phyloP scores from a whole-genome alignment of 164 flowering plant genomes.

The Liquidambar formosana region DNA sequence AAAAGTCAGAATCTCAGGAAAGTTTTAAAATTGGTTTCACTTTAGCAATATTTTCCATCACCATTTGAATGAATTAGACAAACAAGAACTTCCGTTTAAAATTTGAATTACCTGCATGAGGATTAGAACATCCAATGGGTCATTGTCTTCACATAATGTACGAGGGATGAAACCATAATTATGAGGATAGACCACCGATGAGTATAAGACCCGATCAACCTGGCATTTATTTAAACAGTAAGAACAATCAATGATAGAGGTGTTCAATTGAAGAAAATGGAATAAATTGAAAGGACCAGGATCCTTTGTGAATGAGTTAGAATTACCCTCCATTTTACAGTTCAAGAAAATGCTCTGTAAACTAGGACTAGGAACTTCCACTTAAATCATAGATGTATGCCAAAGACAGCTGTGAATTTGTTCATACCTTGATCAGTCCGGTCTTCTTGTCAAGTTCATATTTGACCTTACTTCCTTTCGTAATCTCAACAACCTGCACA shows the following conservation, averaged over 20 bases:
- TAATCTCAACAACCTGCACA: conserved; percentile 68
- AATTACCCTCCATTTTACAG: conserved; percentile 10
- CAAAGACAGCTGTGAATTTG: conserved; percentile 5
- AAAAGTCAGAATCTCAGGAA: not conserved
- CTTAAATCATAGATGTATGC: conserved; percentile 6
- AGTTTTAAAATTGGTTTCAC: too few species aligned
- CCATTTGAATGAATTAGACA: not conserved
- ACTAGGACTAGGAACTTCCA: conserved; percentile 11
- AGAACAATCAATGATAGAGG: not conserved
- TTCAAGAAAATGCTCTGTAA: conserved; percentile 15
- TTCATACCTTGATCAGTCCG: conserved; percentile 70
- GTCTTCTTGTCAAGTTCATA: conserved; percentile 88
- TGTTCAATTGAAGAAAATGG: not conserved
- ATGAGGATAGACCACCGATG: conserved; percentile 62
- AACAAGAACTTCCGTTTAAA: not conserved
- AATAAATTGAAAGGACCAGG: not conserved
- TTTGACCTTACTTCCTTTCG: conserved; percentile 86
- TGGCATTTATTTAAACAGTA: conserved; percentile 10
- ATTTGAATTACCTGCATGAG: conserved; percentile 45
- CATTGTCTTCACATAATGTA: conserved; percentile 53
- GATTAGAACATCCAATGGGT: conserved; percentile 50
- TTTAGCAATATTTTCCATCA: not conserved
- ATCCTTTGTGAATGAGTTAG: not conserved
- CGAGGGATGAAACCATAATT: conserved; percentile 61
- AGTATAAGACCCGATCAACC: conserved; percentile 56